A percentile compares a stretch with the other conserved stretches of the same genome.
Conservation (phyloP, 441 rosid genomes). For the Jatropha podagrica region DNA sequence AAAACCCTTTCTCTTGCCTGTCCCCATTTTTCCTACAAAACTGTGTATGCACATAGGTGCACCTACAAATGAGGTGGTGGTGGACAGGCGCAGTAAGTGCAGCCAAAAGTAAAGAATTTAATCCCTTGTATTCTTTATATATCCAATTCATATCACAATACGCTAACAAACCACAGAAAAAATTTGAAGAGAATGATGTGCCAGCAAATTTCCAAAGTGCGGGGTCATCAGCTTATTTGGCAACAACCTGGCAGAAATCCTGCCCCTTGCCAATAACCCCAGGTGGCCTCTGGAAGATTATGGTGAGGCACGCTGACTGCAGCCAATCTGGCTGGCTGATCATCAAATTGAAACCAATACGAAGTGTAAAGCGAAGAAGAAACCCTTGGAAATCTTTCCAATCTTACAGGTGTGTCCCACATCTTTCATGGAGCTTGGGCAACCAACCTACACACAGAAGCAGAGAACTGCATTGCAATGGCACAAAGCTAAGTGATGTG, state of each 20-base stretch:
- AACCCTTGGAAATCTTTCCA: slow-evolving; percentile 46
- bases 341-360: slow-evolving; percentile 62
- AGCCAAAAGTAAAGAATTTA: too few species aligned
- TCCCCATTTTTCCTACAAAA: too few species aligned
- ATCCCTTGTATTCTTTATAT: too few species aligned
- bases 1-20: too few species aligned
- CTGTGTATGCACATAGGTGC: too few species aligned
- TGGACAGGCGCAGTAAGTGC: too few species aligned
- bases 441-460: slow-evolving; percentile 36
- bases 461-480: slow-evolving; percentile 51
- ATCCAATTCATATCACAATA: too few species aligned
- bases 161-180: not conserved
- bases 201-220: slow-evolving; percentile 40
- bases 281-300: slow-evolving; percentile 55
- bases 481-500: slow-evolving; percentile 46
- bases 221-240: slow-evolving; percentile 77
- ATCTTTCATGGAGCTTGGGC: slow-evolving; percentile 43
- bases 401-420: slow-evolving; percentile 51
- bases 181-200: not conserved
- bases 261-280: slow-evolving; percentile 56
- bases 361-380: slow-evolving; percentile 44
- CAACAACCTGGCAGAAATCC: slow-evolving; percentile 66
- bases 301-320: slow-evolving; percentile 73
- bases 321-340: slow-evolving; percentile 57
- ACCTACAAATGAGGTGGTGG: too few species aligned